Conservation (phyloP, 208 protist species). For the Crithidia bombi region DNA sequence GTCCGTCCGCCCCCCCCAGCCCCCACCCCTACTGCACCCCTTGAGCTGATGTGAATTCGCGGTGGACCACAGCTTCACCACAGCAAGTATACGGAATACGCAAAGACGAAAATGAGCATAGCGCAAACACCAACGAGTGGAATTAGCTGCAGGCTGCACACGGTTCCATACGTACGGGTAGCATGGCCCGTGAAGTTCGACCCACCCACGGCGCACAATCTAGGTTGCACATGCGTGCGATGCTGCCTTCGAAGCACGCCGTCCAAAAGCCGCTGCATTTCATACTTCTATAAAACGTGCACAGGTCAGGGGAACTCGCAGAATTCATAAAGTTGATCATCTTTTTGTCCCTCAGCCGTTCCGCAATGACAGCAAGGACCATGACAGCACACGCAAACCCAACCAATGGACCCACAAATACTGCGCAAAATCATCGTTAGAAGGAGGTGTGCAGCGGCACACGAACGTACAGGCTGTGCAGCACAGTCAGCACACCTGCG, state of each 20-base stretch:
- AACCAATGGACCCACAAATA: conserved; percentile 1
- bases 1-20: no score
- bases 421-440: background rate
- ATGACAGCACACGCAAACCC: background rate
- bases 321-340: background rate
- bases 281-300: background rate
- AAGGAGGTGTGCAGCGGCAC: conserved; percentile 7
- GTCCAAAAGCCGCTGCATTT: conserved; percentile 3
- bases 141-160: background rate
- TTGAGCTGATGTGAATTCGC: no score
- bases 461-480: conserved; percentile 6
- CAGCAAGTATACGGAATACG: background rate
- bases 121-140: background rate
- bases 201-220: background rate
- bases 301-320: background rate
- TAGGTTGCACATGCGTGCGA: no score
- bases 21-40: no score
- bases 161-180: conserved; percentile 6
- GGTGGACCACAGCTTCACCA: background rate
- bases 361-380: background rate
- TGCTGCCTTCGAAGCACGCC: background rate
- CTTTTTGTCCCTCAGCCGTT: conserved; percentile 1
- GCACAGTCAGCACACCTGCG: background rate
- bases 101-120: background rate
- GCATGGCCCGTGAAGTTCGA: background rate